phyloP scores from a whole-genome alignment of 2,329 filamentous ascomycete genomes.

The Mycocentrospora acerina region DNA sequence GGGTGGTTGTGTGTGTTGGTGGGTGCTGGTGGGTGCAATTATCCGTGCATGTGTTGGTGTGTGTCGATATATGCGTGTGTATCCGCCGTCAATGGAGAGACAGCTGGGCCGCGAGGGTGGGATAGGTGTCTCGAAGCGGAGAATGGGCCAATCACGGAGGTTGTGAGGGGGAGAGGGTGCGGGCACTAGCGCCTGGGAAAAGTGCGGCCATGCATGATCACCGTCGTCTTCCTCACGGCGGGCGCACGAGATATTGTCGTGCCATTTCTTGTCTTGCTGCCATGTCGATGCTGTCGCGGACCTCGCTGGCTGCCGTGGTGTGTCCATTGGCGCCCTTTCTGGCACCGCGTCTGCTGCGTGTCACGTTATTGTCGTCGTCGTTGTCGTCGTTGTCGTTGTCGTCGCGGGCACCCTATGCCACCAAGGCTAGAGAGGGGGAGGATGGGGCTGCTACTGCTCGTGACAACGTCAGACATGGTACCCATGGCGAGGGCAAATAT shows the following conservation, averaged over 20 bases:
- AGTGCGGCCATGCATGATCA: too few species aligned
- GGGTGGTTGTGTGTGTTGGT: background rate
- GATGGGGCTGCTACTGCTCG: too few species aligned
- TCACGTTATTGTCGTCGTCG: slow-evolving; percentile 6
- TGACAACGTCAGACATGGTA: too few species aligned
- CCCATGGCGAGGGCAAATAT: too few species aligned
- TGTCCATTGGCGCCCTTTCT: slow-evolving; percentile 41
- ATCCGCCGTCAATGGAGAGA: slow-evolving; percentile 1
- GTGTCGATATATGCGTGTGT: too few species aligned
- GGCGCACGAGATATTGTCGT: too few species aligned
- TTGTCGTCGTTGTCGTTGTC: slow-evolving; percentile 8
- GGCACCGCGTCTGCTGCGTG: slow-evolving; percentile 31
- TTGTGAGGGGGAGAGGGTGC: too few species aligned
- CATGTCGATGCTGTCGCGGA: slow-evolving; percentile 26
- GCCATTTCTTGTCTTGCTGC: too few species aligned
- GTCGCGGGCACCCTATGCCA: slow-evolving; percentile 15
- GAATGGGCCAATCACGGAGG: slow-evolving; percentile 29
- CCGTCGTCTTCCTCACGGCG: too few species aligned
- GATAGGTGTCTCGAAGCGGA: slow-evolving; percentile 37
- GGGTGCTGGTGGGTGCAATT: slow-evolving; percentile 1
- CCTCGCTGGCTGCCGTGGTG: slow-evolving; percentile 31
- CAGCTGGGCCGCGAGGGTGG: slow-evolving; percentile 15
- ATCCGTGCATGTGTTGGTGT: slow-evolving; percentile 7
- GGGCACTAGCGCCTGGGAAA: slow-evolving; percentile 10
- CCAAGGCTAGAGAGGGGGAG: slow-evolving; percentile 8